Percentiles rank a stretch among this genome's conserved stretches.
phyloP scores from a whole-genome alignment of 2,329 filamentous ascomycete genomes.

The Paramyrothecium roridum region DNA sequence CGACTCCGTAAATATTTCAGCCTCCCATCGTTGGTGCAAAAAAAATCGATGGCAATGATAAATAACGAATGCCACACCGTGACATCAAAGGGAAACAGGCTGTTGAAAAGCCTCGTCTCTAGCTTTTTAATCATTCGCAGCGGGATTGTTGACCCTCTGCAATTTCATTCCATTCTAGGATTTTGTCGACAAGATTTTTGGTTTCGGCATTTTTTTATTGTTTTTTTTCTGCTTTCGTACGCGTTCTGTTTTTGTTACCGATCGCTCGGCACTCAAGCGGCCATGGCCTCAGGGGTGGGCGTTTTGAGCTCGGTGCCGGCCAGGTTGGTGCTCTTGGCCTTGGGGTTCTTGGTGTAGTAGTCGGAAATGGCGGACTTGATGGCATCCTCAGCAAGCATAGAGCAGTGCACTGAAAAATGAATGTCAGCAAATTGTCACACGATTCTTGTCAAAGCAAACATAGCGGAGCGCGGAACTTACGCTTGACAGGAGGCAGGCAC shows the following conservation, averaged over 20 bases:
- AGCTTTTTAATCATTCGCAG: no score
- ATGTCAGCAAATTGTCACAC: slow-evolving; percentile 20
- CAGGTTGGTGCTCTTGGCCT: slow-evolving; percentile 68
- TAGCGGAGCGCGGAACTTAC: slow-evolving; percentile 46
- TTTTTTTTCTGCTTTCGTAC: not conserved
- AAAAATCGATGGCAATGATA: no score
- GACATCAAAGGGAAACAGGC: no score
- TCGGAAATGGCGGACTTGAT: slow-evolving; percentile 89
- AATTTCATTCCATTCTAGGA: no score
- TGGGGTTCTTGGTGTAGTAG: slow-evolving; percentile 88
- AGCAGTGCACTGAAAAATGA: slow-evolving; percentile 72
- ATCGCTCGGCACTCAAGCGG: slow-evolving; percentile 22
- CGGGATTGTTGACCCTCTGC: no score
- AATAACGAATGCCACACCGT: no score
- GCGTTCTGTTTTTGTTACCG: not conserved
- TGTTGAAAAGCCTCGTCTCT: no score
- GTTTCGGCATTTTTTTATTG: not conserved
- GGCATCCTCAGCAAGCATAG: slow-evolving; percentile 86
- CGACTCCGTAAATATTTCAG: not conserved
- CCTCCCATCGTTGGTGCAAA: no score
- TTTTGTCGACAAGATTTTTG: no score
- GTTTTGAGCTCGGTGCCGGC: slow-evolving; percentile 70
- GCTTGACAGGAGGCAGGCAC: slow-evolving; percentile 81
- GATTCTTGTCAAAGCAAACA: not conserved
- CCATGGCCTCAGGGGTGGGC: slow-evolving; percentile 48